These are phyloP conservation scores for Pestalotiopsis sp. DNA, from an alignment of 2,329 filamentous ascomycete species.

Conservation along the genomic window DNA sequence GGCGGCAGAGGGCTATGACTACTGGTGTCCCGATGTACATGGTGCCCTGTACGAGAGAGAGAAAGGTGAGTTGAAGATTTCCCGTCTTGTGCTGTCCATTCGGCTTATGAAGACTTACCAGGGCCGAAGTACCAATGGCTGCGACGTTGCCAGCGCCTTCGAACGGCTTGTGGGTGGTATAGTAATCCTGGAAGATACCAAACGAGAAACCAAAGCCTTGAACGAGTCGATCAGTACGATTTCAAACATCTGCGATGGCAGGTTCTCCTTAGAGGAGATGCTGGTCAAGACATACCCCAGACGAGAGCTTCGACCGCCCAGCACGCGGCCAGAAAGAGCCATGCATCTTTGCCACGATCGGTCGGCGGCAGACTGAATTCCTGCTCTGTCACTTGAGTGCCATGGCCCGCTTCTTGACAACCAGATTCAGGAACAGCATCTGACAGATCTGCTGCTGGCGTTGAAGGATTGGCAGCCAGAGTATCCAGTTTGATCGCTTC, in stretches of 20 bases:
- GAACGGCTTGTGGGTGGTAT: slow-evolving; percentile 39
- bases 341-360: slow-evolving; percentile 53
- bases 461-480: not conserved
- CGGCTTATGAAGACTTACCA: slow-evolving; percentile 23
- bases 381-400: not conserved
- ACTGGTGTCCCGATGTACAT: slow-evolving; percentile 49
- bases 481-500: not conserved
- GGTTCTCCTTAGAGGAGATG: not conserved
- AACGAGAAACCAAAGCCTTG: slow-evolving; percentile 39
- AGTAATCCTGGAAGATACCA: slow-evolving; percentile 47
- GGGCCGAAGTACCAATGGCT: slow-evolving; percentile 46
- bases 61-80: not conserved
- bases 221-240: not conserved
- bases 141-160: slow-evolving; percentile 41
- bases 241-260: not conserved
- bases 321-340: slow-evolving; percentile 51
- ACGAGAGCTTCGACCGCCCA: slow-evolving; percentile 56
- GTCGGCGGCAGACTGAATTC: slow-evolving; percentile 43
- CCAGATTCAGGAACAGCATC: not conserved
- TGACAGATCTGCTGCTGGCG: not conserved
- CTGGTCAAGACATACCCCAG: slow-evolving; percentile 44
- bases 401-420: not conserved
- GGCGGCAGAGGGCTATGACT: slow-evolving; percentile 36
- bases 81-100: not conserved
- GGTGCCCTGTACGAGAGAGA: slow-evolving; percentile 36